A percentile compares a stretch with the other conserved stretches of the same genome.
These are phyloP conservation scores for Prunus yedoensis DNA, from an alignment of 331 rosid species.

Conservation along the genomic window DNA sequence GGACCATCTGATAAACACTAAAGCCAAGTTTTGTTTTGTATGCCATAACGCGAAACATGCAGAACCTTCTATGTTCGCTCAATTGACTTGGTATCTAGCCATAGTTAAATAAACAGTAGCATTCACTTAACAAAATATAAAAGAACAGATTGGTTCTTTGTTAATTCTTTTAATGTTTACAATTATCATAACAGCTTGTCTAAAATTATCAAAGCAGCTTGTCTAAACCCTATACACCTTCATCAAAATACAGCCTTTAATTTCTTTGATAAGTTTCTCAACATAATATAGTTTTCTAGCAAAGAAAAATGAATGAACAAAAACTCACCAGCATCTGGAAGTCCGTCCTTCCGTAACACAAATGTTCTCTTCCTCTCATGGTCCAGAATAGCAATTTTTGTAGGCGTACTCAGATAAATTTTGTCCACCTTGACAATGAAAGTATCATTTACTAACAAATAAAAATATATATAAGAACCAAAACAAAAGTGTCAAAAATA, in stretches of 20 bases:
- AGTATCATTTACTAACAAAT: constrained; percentile 8
- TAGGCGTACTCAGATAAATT: constrained; percentile 62
- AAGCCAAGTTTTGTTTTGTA: background rate
- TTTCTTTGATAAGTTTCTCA: background rate
- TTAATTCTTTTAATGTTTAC: background rate
- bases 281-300: background rate
- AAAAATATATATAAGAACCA: constrained; percentile 19
- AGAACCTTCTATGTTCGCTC: background rate
- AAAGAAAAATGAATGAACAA: background rate
- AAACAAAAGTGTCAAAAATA: constrained; percentile 9
- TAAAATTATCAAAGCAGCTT: background rate
- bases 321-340: constrained; percentile 83
- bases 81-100: background rate
- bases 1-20: background rate
- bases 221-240: background rate
- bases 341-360: constrained; percentile 72
- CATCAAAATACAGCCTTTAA: background rate
- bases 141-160: background rate
- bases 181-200: background rate
- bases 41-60: background rate
- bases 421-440: constrained; percentile 63
- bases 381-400: constrained; percentile 78
- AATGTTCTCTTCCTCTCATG: constrained; percentile 83
- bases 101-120: too few relatives aligned
- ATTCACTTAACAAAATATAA: too few relatives aligned